Evolutionary conservation across 2,329 filamentous ascomycete genomes (phyloP).

Genomic region (Sarocladiaceae sp.): DNA sequence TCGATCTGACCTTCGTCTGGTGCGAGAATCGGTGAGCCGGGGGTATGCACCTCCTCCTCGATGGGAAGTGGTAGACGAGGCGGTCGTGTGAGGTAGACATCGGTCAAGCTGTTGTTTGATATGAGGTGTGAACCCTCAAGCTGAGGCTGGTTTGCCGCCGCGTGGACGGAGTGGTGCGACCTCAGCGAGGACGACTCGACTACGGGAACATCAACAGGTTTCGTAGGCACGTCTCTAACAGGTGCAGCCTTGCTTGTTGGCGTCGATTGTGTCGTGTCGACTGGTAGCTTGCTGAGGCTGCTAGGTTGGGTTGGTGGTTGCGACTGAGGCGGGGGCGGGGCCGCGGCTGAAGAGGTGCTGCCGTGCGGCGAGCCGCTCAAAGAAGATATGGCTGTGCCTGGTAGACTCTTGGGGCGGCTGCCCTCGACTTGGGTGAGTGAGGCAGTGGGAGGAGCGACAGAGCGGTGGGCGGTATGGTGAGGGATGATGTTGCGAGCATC

Average conservation of each 20-base stretch:
- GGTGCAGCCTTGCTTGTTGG: slow-evolving; percentile 9
- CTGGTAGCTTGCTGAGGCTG: not conserved
- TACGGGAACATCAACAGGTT: slow-evolving; percentile 53
- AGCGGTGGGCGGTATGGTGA: slow-evolving; percentile 48
- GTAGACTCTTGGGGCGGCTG: slow-evolving; percentile 39
- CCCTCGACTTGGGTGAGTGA: slow-evolving; percentile 48
- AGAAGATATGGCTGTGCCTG: slow-evolving; percentile 42
- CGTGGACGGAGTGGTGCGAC: slow-evolving; percentile 29
- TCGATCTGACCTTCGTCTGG: slow-evolving; percentile 46
- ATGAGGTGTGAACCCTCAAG: slow-evolving; percentile 28
- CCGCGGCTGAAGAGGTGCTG: slow-evolving; percentile 20
- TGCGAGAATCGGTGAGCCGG: slow-evolving; percentile 81
- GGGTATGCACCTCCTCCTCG: slow-evolving; percentile 82
- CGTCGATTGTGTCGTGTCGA: not conserved
- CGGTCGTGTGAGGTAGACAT: slow-evolving; percentile 63
- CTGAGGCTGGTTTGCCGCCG: slow-evolving; percentile 22
- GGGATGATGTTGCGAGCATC: slow-evolving; percentile 48
- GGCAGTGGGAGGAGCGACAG: slow-evolving; percentile 54
- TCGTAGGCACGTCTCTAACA: slow-evolving; percentile 34
- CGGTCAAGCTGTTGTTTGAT: slow-evolving; percentile 52
- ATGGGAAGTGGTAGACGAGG: slow-evolving; percentile 89
- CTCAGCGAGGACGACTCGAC: slow-evolving; percentile 27
- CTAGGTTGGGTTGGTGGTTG: not conserved
- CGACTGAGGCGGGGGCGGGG: not conserved
- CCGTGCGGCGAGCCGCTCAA: slow-evolving; percentile 41